These are phyloP conservation scores for Diospyros lotus DNA, from an alignment of 148 eudicot genomes.

Conservation along the genomic window DNA sequence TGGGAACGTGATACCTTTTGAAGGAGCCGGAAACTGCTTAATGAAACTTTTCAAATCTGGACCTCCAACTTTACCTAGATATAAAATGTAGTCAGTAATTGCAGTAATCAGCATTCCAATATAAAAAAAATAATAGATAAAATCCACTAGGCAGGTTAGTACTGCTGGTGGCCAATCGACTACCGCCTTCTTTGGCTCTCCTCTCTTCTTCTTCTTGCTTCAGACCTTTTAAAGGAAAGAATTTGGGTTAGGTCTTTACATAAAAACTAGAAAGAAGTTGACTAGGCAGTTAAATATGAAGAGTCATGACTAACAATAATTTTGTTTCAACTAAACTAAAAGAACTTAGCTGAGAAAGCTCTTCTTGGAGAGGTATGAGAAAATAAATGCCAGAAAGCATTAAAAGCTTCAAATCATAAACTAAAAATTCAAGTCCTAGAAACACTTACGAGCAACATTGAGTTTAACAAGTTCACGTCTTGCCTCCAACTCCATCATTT, in stretches of 20 bases:
- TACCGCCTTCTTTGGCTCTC: conserved; percentile 41
- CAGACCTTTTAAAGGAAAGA: conserved; percentile 40
- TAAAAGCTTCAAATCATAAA: conserved; percentile 3
- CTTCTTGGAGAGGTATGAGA: not conserved
- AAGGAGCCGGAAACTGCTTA: conserved; percentile 51
- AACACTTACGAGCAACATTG: conserved; percentile 78
- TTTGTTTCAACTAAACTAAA: not conserved
- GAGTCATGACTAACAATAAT: not conserved
- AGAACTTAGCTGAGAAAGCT: too few species aligned
- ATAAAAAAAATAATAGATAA: not conserved
- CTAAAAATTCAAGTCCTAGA: conserved; percentile 8
- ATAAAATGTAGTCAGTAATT: not conserved
- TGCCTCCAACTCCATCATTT: conserved; percentile 85
- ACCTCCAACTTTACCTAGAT: conserved; percentile 67
- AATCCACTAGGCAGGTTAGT: conserved; percentile 34
- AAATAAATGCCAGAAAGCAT: conserved; percentile 7
- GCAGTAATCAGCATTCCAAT: not conserved
- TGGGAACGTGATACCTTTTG: conserved; percentile 49
- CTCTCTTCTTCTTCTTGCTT: conserved; percentile 93
- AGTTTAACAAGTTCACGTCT: conserved; percentile 70
- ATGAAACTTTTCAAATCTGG: conserved; percentile 84
- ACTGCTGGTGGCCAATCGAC: conserved; percentile 22
- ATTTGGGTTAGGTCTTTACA: not conserved
- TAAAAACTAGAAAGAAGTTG: not conserved
- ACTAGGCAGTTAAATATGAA: not conserved